Percentiles rank a stretch among this genome's conserved stretches.
Evolutionary conservation across 139 green algal genomes (phyloP).

Genomic region (Trebouxia sp.): DNA sequence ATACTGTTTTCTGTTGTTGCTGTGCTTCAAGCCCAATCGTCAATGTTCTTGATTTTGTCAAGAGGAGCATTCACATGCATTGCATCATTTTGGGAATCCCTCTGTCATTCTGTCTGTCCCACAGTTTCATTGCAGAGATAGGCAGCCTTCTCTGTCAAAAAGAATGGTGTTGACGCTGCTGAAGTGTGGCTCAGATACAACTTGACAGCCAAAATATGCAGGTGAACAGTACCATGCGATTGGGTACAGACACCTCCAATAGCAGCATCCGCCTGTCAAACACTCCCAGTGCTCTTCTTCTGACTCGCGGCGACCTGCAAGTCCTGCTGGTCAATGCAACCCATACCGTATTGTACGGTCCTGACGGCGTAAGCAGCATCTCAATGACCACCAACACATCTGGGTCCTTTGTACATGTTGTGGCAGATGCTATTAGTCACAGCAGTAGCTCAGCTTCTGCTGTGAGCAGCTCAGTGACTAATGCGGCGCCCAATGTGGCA

Average conservation of each 20-base stretch:
- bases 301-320: background rate
- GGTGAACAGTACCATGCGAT: background rate
- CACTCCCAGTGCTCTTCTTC: background rate
- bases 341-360: background rate
- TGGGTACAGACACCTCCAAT: background rate
- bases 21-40: no score
- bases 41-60: no score
- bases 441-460: background rate
- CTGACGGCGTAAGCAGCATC: background rate
- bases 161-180: no score
- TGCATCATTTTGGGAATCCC: no score
- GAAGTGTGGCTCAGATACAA: no score
- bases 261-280: background rate
- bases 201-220: background rate
- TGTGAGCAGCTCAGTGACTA: background rate
- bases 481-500: background rate
- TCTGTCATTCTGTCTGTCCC: no score
- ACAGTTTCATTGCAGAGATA: no score
- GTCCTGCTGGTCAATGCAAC: conserved; percentile 1
- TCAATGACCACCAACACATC: background rate
- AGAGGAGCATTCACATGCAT: no score
- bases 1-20: no score
- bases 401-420: background rate
- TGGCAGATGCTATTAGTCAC: background rate
- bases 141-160: no score